Evolutionary conservation across 2,329 filamentous ascomycete genomes (phyloP), one percentile per base, ranked within the genome.

Genomic region (Lachnellula hyalina): DNA sequence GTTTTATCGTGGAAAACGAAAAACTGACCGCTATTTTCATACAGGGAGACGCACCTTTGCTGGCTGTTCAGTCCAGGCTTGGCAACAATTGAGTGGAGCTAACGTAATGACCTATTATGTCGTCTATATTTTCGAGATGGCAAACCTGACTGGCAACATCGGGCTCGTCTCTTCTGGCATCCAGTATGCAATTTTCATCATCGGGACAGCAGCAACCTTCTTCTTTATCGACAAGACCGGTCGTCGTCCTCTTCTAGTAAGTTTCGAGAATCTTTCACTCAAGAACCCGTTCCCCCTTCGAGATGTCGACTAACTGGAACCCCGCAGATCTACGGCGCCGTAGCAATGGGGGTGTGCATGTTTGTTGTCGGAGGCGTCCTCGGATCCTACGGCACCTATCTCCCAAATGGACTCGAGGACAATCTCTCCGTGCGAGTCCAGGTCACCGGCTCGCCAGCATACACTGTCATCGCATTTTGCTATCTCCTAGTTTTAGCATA

Each of bases 401-500:
- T 77, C 3, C 75, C 75, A 1, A 71, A 63, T 5, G 76, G 75
- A 35, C 73, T 79, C 3, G 67, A 67, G 28, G 73, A 72, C 47
- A 64, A 80, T 55, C 59, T 67, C n/a, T 84, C 82, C 61, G 75
- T 83, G 17, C 68, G 77, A 50, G 78, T 84, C 61, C 65, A 68
- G 49, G 80, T 84, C 3, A 70, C 64, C 0, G 82, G 79, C 17
- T 56, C 73, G 0, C 74, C 80, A 12, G 80, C 83, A 19, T 77
- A 85, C 63, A 79, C 79, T 2, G 80, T 87, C 52, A 87, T 87
- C 59, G 80, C 81, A 19, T 85, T 86, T 63, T 82, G 78, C 49
- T 86, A 85, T 66, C 74, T 86, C 15, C 76, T 86, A 55, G 81
- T 85, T 63, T 76, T 85, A 61, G 74, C 83, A 59, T 86, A 86